These are phyloP conservation scores for Mortierella antarctica DNA, from an alignment of 192 early-diverging fungal genomes.

Conservation along the genomic window DNA sequence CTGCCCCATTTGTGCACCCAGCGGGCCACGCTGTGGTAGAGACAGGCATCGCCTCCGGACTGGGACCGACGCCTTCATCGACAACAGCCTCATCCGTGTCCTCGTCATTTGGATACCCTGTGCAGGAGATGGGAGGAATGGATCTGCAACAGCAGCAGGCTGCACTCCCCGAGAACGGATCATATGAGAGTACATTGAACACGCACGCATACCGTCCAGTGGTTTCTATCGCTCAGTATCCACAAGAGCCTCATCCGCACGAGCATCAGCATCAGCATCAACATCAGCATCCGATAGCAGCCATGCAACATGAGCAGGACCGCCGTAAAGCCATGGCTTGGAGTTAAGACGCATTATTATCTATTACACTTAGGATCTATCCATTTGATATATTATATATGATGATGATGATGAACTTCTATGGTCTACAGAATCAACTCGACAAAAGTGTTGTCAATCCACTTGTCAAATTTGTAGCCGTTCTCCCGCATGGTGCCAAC, in stretches of 20 bases:
- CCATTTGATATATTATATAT: neutral
- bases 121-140: slow-evolving; percentile 15
- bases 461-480: slow-evolving; percentile 68
- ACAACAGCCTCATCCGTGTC: slow-evolving; percentile 17
- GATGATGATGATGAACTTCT: neutral
- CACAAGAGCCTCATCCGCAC: neutral
- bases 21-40: slow-evolving; percentile 8
- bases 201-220: neutral
- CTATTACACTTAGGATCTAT: neutral
- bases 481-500: slow-evolving; percentile 61
- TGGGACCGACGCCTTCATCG: slow-evolving; percentile 19
- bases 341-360: neutral
- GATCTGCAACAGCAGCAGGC: slow-evolving; percentile 1
- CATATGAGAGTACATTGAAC: slow-evolving; percentile 14
- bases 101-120: slow-evolving; percentile 29
- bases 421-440: slow-evolving; percentile 45
- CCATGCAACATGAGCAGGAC: neutral
- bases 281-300: neutral
- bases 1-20: slow-evolving; percentile 2
- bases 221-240: too few relatives aligned
- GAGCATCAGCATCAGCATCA: slow-evolving; percentile 1
- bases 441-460: slow-evolving; percentile 62
- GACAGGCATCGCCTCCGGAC: neutral
- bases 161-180: slow-evolving; percentile 14
- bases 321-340: neutral